These are phyloP conservation scores for Xylaria cubensis DNA, from an alignment of 495 filamentous ascomycete species.

Conservation along the genomic window DNA sequence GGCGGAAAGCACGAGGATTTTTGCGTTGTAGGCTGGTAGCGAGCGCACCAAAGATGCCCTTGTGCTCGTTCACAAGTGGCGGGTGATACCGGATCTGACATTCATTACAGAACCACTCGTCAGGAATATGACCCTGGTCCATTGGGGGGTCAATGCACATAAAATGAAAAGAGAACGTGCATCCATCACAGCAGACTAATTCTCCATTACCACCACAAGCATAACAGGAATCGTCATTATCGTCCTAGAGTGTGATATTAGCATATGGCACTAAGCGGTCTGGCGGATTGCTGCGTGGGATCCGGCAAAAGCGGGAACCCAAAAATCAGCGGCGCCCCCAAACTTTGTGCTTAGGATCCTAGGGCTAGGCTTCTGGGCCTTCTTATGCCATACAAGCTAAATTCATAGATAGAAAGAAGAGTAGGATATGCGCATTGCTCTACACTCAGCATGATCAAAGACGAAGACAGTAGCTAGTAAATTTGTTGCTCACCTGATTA, in stretches of 20 bases:
- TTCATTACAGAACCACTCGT: constrained; percentile 83
- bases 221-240: constrained; percentile 88
- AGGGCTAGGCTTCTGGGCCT: constrained; percentile 32
- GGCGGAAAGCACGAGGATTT: constrained; percentile 74
- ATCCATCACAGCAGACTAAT: constrained; percentile 91
- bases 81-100: constrained; percentile 59
- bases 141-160: constrained; percentile 82
- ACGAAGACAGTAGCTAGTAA: not conserved
- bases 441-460: not conserved
- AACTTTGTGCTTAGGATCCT: constrained; percentile 28
- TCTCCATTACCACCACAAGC: constrained; percentile 82
- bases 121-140: constrained; percentile 66
- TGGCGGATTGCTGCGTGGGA: constrained; percentile 26
- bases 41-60: constrained; percentile 63
- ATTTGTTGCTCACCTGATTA: constrained; percentile 50
- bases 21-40: constrained; percentile 64
- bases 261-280: constrained; percentile 23
- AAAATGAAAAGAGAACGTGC: constrained; percentile 85
- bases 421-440: not conserved
- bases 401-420: not conserved
- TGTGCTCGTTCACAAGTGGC: constrained; percentile 46
- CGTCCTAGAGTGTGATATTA: constrained; percentile 57
- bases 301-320: constrained; percentile 38
- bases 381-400: not conserved
- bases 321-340: constrained; percentile 31